Evolutionary conservation across 2,329 filamentous ascomycete species (phyloP), one percentile per base, ranked within the genome.

Genomic region (Trichoderma sp.): DNA sequence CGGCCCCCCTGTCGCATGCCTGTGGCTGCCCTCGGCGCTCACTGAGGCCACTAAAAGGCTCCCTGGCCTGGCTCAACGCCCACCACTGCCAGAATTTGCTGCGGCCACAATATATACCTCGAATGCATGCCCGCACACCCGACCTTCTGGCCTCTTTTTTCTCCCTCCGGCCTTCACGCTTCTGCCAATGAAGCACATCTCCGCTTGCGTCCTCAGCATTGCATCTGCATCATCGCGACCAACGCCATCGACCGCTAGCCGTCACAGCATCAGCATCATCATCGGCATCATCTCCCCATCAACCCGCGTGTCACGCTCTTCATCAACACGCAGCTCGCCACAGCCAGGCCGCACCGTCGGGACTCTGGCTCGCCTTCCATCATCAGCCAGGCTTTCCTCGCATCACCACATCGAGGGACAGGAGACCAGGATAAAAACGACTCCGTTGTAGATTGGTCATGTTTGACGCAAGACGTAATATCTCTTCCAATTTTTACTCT

Each of bases 391-490:
- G 30, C 21, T 47, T 67, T 68, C 48, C 66, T 67, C 68, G 68
- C 70, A 72, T 72, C 73, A 39, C 12, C 34, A 39, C 66, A 66
- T 63, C 43, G 26, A 30, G 43, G 24, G n/a, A 44, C 26, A 26
- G 15, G 54, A 47, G 34, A 62, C 34, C 19, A 52, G 34, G 57
- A 55, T 41, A 62, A 66, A 64, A 64, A 69, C 57, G 39, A 69
- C 63, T 51, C 60, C 60, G 59, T 64, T 64, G 64, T 66, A 65
- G 67, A 67, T 67, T 75, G 74, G 77, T 77, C 76, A 86, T 86
- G 84, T 86, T 83, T 76, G 80, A 81, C 78, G 78, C 79, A 81
- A 79, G 79, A 82, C 81, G 78, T 81, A 78, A 78, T 73, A 10
- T 10, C 34, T 78, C 77, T 76, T 80, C 78, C 76, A 82, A 80